Conservation (phyloP, 2,329 filamentous ascomycete genomes). For the Clonostachys sp. region DNA sequence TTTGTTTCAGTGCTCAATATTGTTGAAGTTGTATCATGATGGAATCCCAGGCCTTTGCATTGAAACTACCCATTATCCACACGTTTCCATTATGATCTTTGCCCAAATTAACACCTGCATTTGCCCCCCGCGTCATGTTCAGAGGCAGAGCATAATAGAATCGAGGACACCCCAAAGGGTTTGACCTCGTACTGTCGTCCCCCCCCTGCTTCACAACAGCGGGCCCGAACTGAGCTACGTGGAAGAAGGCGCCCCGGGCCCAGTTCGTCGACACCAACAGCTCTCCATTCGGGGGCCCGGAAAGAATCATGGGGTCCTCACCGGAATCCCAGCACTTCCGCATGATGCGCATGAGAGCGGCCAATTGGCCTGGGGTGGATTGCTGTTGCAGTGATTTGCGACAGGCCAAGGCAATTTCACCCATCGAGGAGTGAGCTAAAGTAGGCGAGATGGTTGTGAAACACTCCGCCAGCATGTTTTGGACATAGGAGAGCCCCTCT, state of each 20-base stretch:
- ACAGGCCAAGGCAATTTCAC: conserved; percentile 16
- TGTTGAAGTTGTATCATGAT: too few relatives aligned
- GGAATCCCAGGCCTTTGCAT: conserved; percentile 14
- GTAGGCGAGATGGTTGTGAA: conserved; percentile 12
- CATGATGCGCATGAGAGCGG: conserved; percentile 16
- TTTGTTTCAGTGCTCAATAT: too few relatives aligned
- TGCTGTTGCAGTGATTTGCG: conserved; percentile 26
- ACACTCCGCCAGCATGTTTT: conserved; percentile 14
- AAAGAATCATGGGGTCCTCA: conserved; percentile 13
- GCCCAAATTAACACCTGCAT: conserved; percentile 13
- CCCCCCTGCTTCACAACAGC: conserved; percentile 12
- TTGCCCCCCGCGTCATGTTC: not conserved
- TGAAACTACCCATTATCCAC: conserved; percentile 14
- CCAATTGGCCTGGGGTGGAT: conserved; percentile 22
- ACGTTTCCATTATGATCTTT: conserved; percentile 18
- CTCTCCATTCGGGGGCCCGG: conserved; percentile 20
- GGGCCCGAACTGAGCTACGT: conserved; percentile 25
- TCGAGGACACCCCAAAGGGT: conserved; percentile 6
- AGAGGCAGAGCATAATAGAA: too few relatives aligned
- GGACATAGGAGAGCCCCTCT: conserved; percentile 11
- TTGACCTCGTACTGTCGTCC: conserved; percentile 3
- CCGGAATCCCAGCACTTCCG: conserved; percentile 8
- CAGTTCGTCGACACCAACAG: conserved; percentile 31
- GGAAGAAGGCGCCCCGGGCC: conserved; percentile 25
- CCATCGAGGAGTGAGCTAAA: conserved; percentile 14